A percentile compares a stretch with the other conserved stretches of the same genome.
These are phyloP conservation scores for Jasminum sambac DNA, from an alignment of 257 asterid genomes.

Conservation along the genomic window DNA sequence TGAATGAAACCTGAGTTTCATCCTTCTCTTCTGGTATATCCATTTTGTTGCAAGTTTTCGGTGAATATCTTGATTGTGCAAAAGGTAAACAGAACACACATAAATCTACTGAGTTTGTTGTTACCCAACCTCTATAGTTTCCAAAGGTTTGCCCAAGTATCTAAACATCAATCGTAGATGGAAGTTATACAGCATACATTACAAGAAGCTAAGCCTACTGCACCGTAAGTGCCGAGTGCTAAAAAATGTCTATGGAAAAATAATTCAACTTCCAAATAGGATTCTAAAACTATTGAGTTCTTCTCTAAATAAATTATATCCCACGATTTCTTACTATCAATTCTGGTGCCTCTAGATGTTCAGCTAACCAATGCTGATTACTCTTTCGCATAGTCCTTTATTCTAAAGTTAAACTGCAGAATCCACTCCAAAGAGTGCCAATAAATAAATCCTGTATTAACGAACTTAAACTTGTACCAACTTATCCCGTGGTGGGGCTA, in stretches of 20 bases:
- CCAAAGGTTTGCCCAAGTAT: conserved; percentile 1
- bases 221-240: conserved; percentile 5
- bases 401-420: background rate
- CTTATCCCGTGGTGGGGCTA: conserved; percentile 5
- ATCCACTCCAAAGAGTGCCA: conserved; percentile 1
- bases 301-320: conserved; percentile 5
- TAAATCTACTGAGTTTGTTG: background rate
- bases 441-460: background rate
- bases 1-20: background rate
- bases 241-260: background rate
- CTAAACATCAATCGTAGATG: background rate
- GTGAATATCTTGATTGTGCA: background rate
- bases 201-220: conserved; percentile 4
- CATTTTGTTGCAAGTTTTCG: background rate
- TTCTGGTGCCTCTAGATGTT: background rate
- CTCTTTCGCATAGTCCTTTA: background rate
- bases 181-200: background rate
- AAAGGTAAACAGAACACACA: conserved; percentile 10
- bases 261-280: background rate
- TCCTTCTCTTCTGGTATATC: conserved; percentile 1
- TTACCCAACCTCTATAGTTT: background rate
- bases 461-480: conserved; percentile 14
- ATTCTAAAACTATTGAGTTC: conserved; percentile 13
- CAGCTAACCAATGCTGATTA: conserved; percentile 18
- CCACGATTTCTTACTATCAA: background rate